A percentile compares a stretch with the other conserved stretches of the same genome.
phyloP scores from a whole-genome alignment of 345 rosid species.

The Eutrema heterophyllum region DNA sequence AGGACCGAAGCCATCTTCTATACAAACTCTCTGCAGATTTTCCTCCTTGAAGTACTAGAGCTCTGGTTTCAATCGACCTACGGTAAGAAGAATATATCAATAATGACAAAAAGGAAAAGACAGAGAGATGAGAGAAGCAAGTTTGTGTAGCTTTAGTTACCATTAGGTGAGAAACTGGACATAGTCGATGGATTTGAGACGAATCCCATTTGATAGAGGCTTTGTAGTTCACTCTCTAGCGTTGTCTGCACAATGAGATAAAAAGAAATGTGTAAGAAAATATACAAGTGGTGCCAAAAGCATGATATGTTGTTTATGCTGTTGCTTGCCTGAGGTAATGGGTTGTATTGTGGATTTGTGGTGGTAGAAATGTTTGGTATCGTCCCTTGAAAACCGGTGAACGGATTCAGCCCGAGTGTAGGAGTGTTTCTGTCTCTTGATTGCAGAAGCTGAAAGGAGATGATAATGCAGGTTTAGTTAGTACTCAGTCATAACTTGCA shows the following conservation, averaged over 20 bases:
- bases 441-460: constrained; percentile 51
- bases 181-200: constrained; percentile 54
- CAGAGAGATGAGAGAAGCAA: neutral
- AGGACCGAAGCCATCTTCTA: constrained; percentile 25
- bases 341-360: constrained; percentile 52
- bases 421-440: constrained; percentile 44
- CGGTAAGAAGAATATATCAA: neutral
- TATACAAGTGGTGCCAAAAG: neutral
- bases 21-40: constrained; percentile 22
- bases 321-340: constrained; percentile 53
- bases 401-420: constrained; percentile 44
- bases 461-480: constrained; percentile 14
- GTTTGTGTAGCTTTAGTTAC: constrained; percentile 29
- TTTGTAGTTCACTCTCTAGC: constrained; percentile 66
- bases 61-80: constrained; percentile 70
- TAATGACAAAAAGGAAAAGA: neutral
- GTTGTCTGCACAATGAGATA: constrained; percentile 35
- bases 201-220: constrained; percentile 70
- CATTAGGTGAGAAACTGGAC: constrained; percentile 53
- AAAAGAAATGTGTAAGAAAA: neutral
- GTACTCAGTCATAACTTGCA: constrained; percentile 11
- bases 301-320: neutral
- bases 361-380: constrained; percentile 43
- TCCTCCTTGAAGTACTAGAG: constrained; percentile 33
- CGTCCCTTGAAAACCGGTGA: constrained; percentile 46